A percentile compares a stretch with the other conserved stretches of the same genome.
These are phyloP conservation scores for Aphanomyces cochlioides DNA, from an alignment of 352 stramenopile species.

Conservation along the genomic window DNA sequence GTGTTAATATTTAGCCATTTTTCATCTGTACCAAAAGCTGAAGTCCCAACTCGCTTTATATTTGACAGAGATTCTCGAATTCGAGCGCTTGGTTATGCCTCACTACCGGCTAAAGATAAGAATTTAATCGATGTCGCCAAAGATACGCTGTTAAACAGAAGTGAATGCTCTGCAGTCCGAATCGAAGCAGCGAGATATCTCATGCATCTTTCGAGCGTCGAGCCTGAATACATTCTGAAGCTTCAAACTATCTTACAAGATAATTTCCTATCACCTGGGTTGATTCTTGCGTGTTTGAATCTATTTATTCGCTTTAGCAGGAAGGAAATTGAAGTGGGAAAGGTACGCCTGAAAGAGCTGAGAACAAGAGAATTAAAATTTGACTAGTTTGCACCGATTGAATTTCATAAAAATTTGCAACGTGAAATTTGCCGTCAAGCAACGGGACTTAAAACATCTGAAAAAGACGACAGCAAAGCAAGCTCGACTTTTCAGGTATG, in stretches of 20 bases:
- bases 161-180: background rate
- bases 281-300: background rate
- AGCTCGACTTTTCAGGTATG: too few species aligned
- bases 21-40: background rate
- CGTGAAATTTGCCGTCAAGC: too few species aligned
- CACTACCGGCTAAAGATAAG: background rate
- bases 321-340: background rate
- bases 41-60: background rate
- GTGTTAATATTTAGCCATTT: background rate
- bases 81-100: background rate
- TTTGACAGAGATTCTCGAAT: slow-evolving; percentile 11
- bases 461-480: too few species aligned
- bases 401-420: too few species aligned
- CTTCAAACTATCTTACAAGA: background rate
- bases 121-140: background rate
- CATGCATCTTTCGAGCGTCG: background rate
- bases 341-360: background rate
- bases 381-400: too few species aligned
- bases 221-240: background rate
- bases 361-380: too few species aligned
- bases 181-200: background rate
- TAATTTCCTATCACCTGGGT: background rate
- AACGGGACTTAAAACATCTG: too few species aligned
- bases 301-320: background rate
- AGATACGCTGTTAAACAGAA: background rate